Evolutionary conservation across 164 flowering plant genomes (phyloP), one percentile per base, ranked within the genome.

Genomic region (Liriodendron chinense): DNA sequence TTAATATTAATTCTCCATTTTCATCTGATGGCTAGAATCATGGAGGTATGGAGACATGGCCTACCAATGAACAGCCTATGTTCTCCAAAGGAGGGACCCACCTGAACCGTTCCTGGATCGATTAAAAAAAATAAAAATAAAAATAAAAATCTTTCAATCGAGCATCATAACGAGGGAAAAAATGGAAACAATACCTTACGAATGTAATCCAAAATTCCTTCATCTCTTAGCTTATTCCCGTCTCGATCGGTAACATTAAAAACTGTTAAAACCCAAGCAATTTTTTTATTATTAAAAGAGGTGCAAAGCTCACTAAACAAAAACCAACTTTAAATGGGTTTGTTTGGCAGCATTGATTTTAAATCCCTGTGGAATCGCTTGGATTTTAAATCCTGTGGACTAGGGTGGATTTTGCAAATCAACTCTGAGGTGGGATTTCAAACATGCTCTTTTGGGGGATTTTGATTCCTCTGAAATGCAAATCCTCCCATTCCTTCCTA

Each of bases 141-240:
- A n/a, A n/a, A n/a, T n/a, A n/a, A n/a, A n/a, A n/a, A n/a, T 34
- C 59, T 53, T 16, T 16, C 59, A 53, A 53, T 16, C 3, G 59
- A 53, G 59, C 59, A 53, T 53, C 59, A 53, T 10, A 53, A 53
- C 18, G 12, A 53, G 16, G 16, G 18, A 53, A 12, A 10, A 53
- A 10, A 53, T 0, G 59, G 59, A 53, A 53, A 16, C 59, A 53
- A 50, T 69, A 92, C 98, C 90, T 89, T 89, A 25, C 76, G 78
- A 75, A 95, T 93, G 70, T 86, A 91, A 63, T 89, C 89, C 23
- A 95, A 72, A 70, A 89, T 57, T 21, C 75, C 87, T 78, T 89
- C 92, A 79, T 93, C 94, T 21, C 81, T 89, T 64, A 95, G 81
- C 84, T 95, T 95, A 83, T 95, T 92, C 61, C 99, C 96, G 74